These are phyloP conservation scores for Thelephora terrestris DNA, from an alignment of 1,284 basidiomycete species.

Conservation along the genomic window DNA sequence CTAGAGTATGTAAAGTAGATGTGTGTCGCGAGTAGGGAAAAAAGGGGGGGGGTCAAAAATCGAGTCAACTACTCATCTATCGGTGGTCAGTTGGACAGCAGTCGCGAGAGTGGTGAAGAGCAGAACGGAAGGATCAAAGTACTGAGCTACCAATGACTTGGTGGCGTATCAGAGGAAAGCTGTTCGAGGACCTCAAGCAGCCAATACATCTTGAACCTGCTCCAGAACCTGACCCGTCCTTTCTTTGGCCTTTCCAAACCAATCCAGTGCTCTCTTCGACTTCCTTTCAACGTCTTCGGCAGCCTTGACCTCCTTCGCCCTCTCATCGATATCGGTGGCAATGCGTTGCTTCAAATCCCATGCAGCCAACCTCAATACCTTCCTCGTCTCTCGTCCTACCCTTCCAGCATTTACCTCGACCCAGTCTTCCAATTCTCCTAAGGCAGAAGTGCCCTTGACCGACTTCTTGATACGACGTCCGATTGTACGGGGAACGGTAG, in stretches of 20 bases:
- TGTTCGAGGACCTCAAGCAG: no score
- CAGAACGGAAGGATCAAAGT: no score
- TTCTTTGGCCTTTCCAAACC: slow-evolving; percentile 53
- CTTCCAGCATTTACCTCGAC: slow-evolving; percentile 64
- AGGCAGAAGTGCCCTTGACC: slow-evolving; percentile 33
- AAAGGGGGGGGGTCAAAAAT: no score
- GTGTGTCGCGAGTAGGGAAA: no score
- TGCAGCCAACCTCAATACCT: slow-evolving; percentile 86
- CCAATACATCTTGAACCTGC: slow-evolving; percentile 13
- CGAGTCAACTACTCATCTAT: no score
- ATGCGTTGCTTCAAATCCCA: slow-evolving; percentile 90
- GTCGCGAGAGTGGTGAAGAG: no score
- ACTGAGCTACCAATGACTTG: no score
- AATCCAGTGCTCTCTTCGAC: slow-evolving; percentile 63
- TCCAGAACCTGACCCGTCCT: slow-evolving; percentile 49
- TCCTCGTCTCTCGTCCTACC: slow-evolving; percentile 82
- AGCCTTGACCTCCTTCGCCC: slow-evolving; percentile 63
- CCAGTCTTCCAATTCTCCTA: slow-evolving; percentile 37
- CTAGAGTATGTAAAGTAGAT: no score
- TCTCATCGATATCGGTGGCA: slow-evolving; percentile 70
- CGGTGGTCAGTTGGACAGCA: no score
- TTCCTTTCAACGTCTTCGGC: slow-evolving; percentile 69
- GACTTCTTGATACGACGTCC: slow-evolving; percentile 67
- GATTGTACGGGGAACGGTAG: slow-evolving; percentile 85
- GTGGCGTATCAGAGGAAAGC: no score